Evolutionary conservation across 1,284 basidiomycete species (phyloP).

Genomic region (Peniophora sp.): DNA sequence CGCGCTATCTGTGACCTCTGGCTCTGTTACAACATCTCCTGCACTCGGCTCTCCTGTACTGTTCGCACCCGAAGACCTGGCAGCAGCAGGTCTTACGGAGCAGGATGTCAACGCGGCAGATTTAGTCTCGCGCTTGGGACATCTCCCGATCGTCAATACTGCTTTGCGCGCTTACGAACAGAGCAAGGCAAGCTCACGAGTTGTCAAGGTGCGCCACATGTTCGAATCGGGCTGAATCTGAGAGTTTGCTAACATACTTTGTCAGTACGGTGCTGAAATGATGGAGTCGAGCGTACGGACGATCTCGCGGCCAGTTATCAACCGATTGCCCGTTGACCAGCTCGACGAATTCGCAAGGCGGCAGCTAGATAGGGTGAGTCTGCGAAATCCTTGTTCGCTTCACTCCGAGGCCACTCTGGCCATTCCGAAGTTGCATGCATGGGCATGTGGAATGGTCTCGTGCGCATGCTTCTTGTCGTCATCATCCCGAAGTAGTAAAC

Average conservation of each 20-base stretch:
- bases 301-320: slow-evolving; percentile 80
- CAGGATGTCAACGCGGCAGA: slow-evolving; percentile 20
- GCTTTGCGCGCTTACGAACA: slow-evolving; percentile 70
- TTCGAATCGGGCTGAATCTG: not conserved
- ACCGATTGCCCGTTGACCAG: slow-evolving; percentile 67
- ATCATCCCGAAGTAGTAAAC: too few relatives aligned
- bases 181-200: slow-evolving; percentile 68
- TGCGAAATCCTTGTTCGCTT: not conserved
- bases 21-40: slow-evolving; percentile 20
- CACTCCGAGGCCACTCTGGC: too few relatives aligned
- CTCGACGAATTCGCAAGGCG: slow-evolving; percentile 86
- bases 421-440: too few relatives aligned
- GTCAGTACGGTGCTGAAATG: slow-evolving; percentile 80
- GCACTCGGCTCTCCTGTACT: slow-evolving; percentile 12
- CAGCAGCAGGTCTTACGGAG: slow-evolving; percentile 3
- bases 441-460: too few relatives aligned
- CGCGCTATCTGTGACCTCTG: slow-evolving; percentile 24
- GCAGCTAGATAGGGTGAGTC: slow-evolving; percentile 70
- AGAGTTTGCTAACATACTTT: too few relatives aligned
- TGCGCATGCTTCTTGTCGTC: too few relatives aligned
- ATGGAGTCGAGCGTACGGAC: slow-evolving; percentile 81
- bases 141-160: slow-evolving; percentile 54
- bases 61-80: slow-evolving; percentile 9
- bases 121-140: slow-evolving; percentile 44
- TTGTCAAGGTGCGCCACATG: slow-evolving; percentile 55